Percentiles rank a stretch among this genome's conserved stretches.
Evolutionary conservation across 2,329 filamentous ascomycete species (phyloP).

Genomic region (Ophiosphaerella korrae): DNA sequence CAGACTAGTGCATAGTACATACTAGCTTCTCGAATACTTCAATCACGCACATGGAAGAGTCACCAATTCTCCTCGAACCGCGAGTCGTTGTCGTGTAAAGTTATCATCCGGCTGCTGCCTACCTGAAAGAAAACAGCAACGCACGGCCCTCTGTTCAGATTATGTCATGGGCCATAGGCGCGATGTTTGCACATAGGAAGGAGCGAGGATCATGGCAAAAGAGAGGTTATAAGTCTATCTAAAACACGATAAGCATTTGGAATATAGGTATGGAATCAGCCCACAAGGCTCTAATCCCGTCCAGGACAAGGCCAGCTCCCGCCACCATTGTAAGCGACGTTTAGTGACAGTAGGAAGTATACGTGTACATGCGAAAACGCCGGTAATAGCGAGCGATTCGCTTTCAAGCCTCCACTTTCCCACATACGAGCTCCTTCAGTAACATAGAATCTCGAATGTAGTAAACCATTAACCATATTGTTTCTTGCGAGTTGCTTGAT

Average conservation of each 20-base stretch:
- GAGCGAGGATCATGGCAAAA: background rate
- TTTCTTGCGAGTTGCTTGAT: background rate
- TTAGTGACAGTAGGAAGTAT: slow-evolving; percentile 48
- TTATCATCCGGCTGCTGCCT: background rate
- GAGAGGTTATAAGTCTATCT: slow-evolving; percentile 5
- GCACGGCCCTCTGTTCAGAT: background rate
- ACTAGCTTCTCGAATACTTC: no score
- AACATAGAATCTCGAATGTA: no score
- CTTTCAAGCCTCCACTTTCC: background rate
- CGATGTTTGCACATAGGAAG: background rate
- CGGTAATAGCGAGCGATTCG: slow-evolving; percentile 6
- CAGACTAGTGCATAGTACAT: no score
- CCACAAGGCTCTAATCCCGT: slow-evolving; percentile 21
- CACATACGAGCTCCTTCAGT: background rate
- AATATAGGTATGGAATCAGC: slow-evolving; percentile 35
- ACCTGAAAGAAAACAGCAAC: background rate
- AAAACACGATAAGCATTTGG: slow-evolving; percentile 35
- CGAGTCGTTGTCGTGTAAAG: background rate
- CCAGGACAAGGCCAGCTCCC: slow-evolving; percentile 13
- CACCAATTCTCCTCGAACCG: no score
- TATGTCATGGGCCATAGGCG: no score
- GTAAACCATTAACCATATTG: no score
- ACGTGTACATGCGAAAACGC: slow-evolving; percentile 44
- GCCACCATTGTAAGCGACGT: slow-evolving; percentile 28
- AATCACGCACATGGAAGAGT: no score